Base-by-base conservation (phyloP, 306 rosid genomes). In the Rubus idaeus region DNA sequence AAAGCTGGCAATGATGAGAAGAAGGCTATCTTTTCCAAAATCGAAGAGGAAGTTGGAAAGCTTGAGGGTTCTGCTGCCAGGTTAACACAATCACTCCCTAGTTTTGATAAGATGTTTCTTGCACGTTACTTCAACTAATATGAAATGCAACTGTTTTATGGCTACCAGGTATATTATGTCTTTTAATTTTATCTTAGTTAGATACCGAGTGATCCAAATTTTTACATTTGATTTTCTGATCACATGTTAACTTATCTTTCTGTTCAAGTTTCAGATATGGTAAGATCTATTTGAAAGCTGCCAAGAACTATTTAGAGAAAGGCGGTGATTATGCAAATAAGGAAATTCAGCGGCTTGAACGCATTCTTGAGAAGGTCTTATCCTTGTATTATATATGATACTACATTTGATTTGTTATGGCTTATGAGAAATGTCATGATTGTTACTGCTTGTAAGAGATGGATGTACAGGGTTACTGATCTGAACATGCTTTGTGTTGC, bases 341-440 rank as follows among this genome's bases (percentile, higher is more conserved):
- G n/a, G 98, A 95, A 83, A 84, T 88, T 26, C 90, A 82, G 72
- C 87, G 96, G 67, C 87, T 95, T 55, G 88, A 90, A 14, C 95
- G 96, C 78, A 77, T 95, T 57, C 97, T 95, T 46, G 88, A 83
- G 20, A 88, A 94, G 95, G 97, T 89, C 62, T 51, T 75, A 61
- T 18, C 50, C 49, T 73, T 1, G 3, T 40, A 26, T 60, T 4
- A 17, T 37, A 35, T 44, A 21, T 71, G 1, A 9, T 13, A 58
- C 2, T 53, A 10, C 17, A 1, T 58, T 12, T 5, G 20, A 62
- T 26, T 75, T 62, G 64, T 26, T 53, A 47, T 2, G 49, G 2
- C 30, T 66, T 44, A 11, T 44, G 17, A n/a, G 13, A 17, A 41
- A 20, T 67, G 13, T 30, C 57, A 70, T 46, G 20, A 3, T 49